These are phyloP conservation scores for Pichia sp. DNA, from an alignment of 1,139 yeast species.

Conservation along the genomic window DNA sequence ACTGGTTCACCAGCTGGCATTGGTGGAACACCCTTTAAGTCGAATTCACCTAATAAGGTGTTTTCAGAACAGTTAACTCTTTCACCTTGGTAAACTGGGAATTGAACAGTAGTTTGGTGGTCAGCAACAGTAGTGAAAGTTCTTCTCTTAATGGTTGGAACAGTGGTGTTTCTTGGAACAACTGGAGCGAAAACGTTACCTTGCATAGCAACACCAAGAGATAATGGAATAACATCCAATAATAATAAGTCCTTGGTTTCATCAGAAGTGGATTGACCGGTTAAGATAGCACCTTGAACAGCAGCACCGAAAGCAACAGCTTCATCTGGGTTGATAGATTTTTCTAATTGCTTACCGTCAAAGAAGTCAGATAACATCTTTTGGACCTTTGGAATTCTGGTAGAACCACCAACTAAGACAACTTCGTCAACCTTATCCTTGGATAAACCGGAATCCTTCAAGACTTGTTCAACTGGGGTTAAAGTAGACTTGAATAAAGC, in stretches of 20 bases:
- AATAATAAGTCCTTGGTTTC: slow-evolving; percentile 96
- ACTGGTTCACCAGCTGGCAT: slow-evolving; percentile 99
- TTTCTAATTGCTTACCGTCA: slow-evolving; percentile 86
- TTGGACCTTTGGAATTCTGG: slow-evolving; percentile 92
- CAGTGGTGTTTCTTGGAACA: slow-evolving; percentile 99
- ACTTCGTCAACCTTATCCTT: slow-evolving; percentile 78
- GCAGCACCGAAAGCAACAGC: slow-evolving; percentile 99
- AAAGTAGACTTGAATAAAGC: slow-evolving; percentile 77
- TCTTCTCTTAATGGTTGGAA: slow-evolving; percentile 99
- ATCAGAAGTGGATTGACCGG: slow-evolving; percentile 89
- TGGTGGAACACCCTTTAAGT: slow-evolving; percentile 98
- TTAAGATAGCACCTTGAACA: slow-evolving; percentile 97
- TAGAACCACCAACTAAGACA: slow-evolving; percentile 87
- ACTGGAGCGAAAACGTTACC: slow-evolving; percentile 99
- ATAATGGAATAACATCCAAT: slow-evolving; percentile 97
- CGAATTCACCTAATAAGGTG: slow-evolving; percentile 99
- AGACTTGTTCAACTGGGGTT: slow-evolving; percentile 81
- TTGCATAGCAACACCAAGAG: slow-evolving; percentile 99
- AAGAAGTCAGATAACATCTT: slow-evolving; percentile 79
- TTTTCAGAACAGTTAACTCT: slow-evolving; percentile 99
- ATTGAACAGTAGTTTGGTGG: slow-evolving; percentile 98
- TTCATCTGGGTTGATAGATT: slow-evolving; percentile 98
- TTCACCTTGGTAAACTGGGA: slow-evolving; percentile 99
- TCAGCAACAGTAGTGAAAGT: slow-evolving; percentile 99
- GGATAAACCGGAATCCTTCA: slow-evolving; percentile 73